Evolutionary conservation across 192 early-diverging fungal species (phyloP), one percentile per base, ranked within the genome.

Genomic region (Kickxella alabastrina): DNA sequence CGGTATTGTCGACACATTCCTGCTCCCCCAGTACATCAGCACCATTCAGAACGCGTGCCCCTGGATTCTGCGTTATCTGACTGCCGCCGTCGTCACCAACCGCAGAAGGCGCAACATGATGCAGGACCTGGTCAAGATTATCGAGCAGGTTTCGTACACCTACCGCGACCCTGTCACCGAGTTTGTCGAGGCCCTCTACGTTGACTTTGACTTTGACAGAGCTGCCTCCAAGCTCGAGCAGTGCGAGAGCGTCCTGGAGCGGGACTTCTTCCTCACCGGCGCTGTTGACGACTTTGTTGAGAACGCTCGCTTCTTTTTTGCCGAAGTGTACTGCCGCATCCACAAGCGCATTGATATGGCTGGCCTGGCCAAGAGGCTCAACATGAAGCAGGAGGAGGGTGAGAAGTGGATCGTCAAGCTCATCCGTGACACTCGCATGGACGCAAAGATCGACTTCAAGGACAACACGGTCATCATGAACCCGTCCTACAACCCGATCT

Each of bases 331-430:
- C 78, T 95, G 92, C 80, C 83, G 92, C 42, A 94, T 98, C 54
- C 92, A 98, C 79, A 90, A 92, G 78, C 87, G 90, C 78, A 94
- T 98, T 54, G 88, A 95, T 74, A 87, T 96, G 64, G 80, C 75
- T n/a, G 85, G 83, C 25, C 78, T 98, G 57, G 86, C 86, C 43
- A 82, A 85, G 59, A 87, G 83, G 43, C 78, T 98, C 37, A 89
- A 90, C 62, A 81, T 96, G 81, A 80, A 79, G 63, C 82, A 86
- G 64, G 91, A 92, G 57, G 87, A 89, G 62, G 92, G 92, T 47
- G 93, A 96, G 66, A 95, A 95, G 75, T 96, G 93, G 93, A 93
- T 98, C 46, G 93, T 93, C 37, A 91, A 98, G 80, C 79, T 98
- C 47, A 95, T 98, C 68, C 85, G 92, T 32, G 90, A 95, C 55